Percentiles rank a stretch among this genome's conserved stretches.
Conservation (phyloP, 306 rosid genomes). For the Bauhinia variegata region DNA sequence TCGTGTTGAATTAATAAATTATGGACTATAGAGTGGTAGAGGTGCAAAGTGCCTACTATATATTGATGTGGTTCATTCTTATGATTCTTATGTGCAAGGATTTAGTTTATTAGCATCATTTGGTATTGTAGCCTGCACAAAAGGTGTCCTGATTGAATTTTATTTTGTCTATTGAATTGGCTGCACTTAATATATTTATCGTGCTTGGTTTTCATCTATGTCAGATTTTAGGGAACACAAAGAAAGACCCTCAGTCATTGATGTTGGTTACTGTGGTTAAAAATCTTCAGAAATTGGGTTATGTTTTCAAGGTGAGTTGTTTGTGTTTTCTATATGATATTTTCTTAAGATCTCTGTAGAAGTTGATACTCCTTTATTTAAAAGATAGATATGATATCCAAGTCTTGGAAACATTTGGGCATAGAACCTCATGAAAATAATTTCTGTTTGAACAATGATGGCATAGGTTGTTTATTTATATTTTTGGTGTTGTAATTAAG, state of each 20-base stretch:
- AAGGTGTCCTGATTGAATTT: slow-evolving; percentile 13
- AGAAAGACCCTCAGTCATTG: slow-evolving; percentile 70
- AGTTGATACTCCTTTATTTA: slow-evolving; percentile 13
- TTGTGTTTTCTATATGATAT: slow-evolving; percentile 30
- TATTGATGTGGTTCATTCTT: background rate
- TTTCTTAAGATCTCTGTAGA: slow-evolving; percentile 17
- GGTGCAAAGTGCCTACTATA: background rate
- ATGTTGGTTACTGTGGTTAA: slow-evolving; percentile 76
- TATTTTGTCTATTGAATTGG: slow-evolving; percentile 6
- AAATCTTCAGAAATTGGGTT: slow-evolving; percentile 83
- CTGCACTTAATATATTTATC: slow-evolving; percentile 24
- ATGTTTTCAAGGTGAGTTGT: slow-evolving; percentile 70
- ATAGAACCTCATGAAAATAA: slow-evolving; percentile 29
- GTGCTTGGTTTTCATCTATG: slow-evolving; percentile 36
- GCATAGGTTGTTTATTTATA: slow-evolving; percentile 26
- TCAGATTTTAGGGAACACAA: slow-evolving; percentile 82
- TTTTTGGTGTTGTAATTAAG: slow-evolving; percentile 23
- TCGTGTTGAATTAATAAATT: background rate
- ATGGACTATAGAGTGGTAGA: background rate
- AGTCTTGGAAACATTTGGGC: slow-evolving; percentile 12
- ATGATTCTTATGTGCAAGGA: background rate
- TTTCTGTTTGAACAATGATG: slow-evolving; percentile 18
- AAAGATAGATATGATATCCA: slow-evolving; percentile 14
- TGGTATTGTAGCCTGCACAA: slow-evolving; percentile 11
- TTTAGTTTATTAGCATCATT: slow-evolving; percentile 25